phyloP scores from a whole-genome alignment of 768 basidiomycete species.

The Tricholoma hemisulphureum region DNA sequence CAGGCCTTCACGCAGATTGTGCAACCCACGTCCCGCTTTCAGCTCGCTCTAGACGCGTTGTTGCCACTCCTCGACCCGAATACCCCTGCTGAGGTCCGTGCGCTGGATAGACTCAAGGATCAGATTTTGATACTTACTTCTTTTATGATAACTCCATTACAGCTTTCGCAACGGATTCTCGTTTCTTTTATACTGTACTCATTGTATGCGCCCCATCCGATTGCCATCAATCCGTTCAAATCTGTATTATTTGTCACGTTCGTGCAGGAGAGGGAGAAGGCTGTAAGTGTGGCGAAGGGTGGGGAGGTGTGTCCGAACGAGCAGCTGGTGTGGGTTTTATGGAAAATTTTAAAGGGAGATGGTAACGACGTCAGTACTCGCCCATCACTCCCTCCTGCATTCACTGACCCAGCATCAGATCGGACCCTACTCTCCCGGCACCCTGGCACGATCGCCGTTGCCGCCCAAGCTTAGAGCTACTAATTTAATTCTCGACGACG shows the following conservation, averaged over 20 bases:
- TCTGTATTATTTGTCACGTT: conserved; percentile 68
- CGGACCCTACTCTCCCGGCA: conserved; percentile 76
- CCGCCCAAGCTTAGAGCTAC: conserved; percentile 73
- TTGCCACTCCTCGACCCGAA: conserved; percentile 65
- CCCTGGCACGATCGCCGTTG: conserved; percentile 69
- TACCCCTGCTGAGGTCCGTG: conserved; percentile 51
- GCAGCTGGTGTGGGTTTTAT: conserved; percentile 82
- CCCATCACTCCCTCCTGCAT: neutral
- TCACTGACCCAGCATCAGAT: conserved; percentile 44
- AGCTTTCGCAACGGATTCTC: conserved; percentile 74
- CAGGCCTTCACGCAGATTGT: conserved; percentile 75
- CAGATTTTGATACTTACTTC: neutral
- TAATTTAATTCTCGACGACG: conserved; percentile 68
- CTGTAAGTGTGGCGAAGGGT: conserved; percentile 47
- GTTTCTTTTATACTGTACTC: conserved; percentile 79
- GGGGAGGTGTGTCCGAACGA: conserved; percentile 61
- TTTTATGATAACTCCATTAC: conserved; percentile 5
- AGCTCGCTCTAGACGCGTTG: conserved; percentile 80
- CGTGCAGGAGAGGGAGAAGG: conserved; percentile 62
- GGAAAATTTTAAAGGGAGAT: conserved; percentile 83
- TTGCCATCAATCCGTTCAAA: conserved; percentile 80
- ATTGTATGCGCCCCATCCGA: conserved; percentile 77
- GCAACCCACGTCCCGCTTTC: conserved; percentile 73
- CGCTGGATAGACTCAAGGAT: conserved; percentile 3
- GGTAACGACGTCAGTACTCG: conserved; percentile 65